Evolutionary conservation across 2,329 filamentous ascomycete species (phyloP).

Genomic region (Trichoderma atrobrunneum): DNA sequence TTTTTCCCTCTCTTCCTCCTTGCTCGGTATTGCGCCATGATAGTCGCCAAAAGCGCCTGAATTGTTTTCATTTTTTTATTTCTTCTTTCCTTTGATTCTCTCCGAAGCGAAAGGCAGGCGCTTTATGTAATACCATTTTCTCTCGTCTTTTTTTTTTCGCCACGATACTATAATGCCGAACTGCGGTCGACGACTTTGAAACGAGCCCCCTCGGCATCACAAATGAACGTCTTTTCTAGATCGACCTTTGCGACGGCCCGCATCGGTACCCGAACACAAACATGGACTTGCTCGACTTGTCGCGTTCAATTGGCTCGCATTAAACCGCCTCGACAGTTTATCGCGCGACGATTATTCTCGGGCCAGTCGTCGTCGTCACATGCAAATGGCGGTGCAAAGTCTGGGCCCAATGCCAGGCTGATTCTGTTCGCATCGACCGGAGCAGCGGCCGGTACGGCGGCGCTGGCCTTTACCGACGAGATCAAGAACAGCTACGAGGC

Average conservation of each 20-base stretch:
- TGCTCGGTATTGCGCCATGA: not conserved
- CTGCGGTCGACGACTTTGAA: constrained; percentile 9
- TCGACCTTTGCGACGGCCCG: constrained; percentile 39
- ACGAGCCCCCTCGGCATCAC: constrained; percentile 21
- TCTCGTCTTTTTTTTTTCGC: not conserved
- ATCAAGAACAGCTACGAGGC: constrained; percentile 74
- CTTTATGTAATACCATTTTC: constrained; percentile 4
- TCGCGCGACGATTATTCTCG: constrained; percentile 32
- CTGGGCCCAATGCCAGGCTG: constrained; percentile 28
- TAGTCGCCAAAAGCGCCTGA: not conserved
- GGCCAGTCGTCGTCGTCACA: constrained; percentile 26
- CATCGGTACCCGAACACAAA: constrained; percentile 37
- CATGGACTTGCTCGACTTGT: constrained; percentile 49
- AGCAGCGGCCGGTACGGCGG: constrained; percentile 46
- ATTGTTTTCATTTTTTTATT: not conserved
- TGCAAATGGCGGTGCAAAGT: constrained; percentile 23
- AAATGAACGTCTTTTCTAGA: constrained; percentile 44
- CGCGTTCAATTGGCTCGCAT: constrained; percentile 38
- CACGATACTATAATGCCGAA: constrained; percentile 19
- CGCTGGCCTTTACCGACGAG: constrained; percentile 61
- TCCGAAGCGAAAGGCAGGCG: constrained; percentile 7
- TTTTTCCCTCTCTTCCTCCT: not conserved
- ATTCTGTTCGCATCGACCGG: constrained; percentile 52
- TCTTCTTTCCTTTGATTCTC: not conserved
- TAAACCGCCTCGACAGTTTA: constrained; percentile 29